Evolutionary conservation across 331 rosid species (phyloP), one percentile per base, ranked within the genome.

Genomic region (Malus hybrid): DNA sequence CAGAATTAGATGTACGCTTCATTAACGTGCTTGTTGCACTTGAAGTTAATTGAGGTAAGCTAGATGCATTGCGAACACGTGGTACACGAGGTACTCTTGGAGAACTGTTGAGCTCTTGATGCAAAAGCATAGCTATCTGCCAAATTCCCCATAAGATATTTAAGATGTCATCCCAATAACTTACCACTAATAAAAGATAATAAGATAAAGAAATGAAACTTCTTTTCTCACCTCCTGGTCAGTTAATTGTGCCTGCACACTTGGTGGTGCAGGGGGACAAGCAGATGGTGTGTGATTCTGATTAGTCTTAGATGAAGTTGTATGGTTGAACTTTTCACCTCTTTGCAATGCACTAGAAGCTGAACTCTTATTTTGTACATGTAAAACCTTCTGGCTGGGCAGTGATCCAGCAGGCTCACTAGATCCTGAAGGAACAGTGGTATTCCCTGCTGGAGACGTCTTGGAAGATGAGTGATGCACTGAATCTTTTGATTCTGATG

Each of bases 11-110:
- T 80, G 90, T 67, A 16, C 97, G 97, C 88, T 90, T 95, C 60
- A 84, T 84, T 72, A 92, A 90, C 79, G 85, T 81, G 88, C 92
- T 90, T 69, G 98, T 77, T 54, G 91, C 81, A 87, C 85, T 86
- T 67, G 96, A 89, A 80, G 89, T 76, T 79, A 90, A 80, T 71
- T 90, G 98, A 63, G 99, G 97, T 83, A 91, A 80, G 88, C 88
- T 89, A 68, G 96, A 90, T 0, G 94, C 83, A 68, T 90, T 85
- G 74, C 98, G 97, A 80, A 87, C 87, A 54, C 99, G 93, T 62
- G 99, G 99, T 31, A 95, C 97, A 72, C 99, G 98, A 70, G 99
- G 99, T 71, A 95, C 99, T 76, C 99, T 87, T 16, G 98, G 97
- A 57, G 99, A 95, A 85, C 99, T 95, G 79, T 95, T 95, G 77